Percentiles rank a stretch among this genome's conserved stretches.
Evolutionary conservation across 176 grass and related monocot species (phyloP).

Genomic region (Elaeis guineensis): DNA sequence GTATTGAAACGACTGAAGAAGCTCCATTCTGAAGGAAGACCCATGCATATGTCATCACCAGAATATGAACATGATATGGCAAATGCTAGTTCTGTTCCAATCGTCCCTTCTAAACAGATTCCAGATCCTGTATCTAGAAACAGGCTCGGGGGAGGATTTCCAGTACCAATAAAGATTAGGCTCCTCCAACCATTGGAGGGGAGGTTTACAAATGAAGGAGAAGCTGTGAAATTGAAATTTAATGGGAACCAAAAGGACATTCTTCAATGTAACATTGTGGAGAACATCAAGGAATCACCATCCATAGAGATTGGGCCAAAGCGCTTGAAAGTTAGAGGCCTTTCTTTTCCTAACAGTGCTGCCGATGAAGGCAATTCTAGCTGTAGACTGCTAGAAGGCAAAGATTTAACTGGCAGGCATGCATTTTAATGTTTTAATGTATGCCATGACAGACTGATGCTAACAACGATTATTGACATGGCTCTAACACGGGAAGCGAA

Average conservation of each 20-base stretch:
- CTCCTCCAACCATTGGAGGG: background rate
- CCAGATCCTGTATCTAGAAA: background rate
- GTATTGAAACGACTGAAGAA: constrained; percentile 91
- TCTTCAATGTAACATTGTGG: background rate
- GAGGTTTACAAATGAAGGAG: too few relatives aligned
- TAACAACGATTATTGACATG: constrained; percentile 40
- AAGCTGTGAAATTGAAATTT: background rate
- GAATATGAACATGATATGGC: constrained; percentile 1
- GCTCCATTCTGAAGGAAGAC: constrained; percentile 28
- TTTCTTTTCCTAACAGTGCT: constrained; percentile 14
- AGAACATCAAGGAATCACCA: background rate
- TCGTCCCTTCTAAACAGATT: background rate
- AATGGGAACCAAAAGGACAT: background rate
- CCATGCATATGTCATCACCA: constrained; percentile 6
- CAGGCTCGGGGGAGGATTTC: background rate
- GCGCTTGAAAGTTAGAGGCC: constrained; percentile 37
- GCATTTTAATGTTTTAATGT: constrained; percentile 31
- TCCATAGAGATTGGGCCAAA: constrained; percentile 26
- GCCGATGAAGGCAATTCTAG: constrained; percentile 24
- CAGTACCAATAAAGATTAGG: constrained; percentile 2
- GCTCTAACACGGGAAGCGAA: constrained; percentile 27
- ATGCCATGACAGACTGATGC: constrained; percentile 19
- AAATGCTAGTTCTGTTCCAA: background rate
- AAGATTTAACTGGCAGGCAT: constrained; percentile 25
- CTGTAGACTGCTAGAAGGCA: constrained; percentile 26